Conservation (phyloP, 371 early-diverging fungal genomes). For the Apophysomyces elegans region DNA sequence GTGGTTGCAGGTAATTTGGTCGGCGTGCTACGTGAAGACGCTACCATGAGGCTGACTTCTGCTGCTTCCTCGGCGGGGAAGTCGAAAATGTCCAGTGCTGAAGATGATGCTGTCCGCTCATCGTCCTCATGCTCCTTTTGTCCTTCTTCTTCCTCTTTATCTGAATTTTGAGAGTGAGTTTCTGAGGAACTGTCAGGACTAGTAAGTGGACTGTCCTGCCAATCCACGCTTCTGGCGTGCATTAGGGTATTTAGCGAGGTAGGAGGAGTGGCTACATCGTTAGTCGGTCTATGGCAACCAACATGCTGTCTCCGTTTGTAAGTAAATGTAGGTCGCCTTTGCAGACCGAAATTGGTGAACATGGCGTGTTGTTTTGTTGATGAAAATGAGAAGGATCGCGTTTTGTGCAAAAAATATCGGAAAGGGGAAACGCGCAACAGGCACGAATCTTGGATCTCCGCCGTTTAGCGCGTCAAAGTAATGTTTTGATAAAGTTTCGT, state of each 20-base stretch:
- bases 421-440: constrained; percentile 8
- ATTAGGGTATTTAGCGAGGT: background rate
- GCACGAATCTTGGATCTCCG: constrained; percentile 1
- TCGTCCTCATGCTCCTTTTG: background rate
- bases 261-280: background rate
- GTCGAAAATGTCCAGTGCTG: constrained; percentile 12
- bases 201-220: background rate
- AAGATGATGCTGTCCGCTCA: background rate
- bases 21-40: constrained; percentile 1
- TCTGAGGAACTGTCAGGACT: background rate
- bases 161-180: background rate
- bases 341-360: constrained; percentile 14
- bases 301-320: constrained; percentile 15
- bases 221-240: background rate
- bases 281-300: background rate
- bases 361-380: constrained; percentile 3
- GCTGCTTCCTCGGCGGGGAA: constrained; percentile 9
- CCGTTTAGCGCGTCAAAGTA: too few relatives aligned
- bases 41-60: constrained; percentile 8
- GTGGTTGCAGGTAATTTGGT: background rate
- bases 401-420: background rate
- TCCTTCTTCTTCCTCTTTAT: background rate
- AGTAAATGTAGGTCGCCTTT: constrained; percentile 12
- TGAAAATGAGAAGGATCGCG: background rate
- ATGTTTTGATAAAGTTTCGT: background rate